phyloP scores from a whole-genome alignment of 108 stramenopile genomes.

The Cylindrotheca fusiformis region DNA sequence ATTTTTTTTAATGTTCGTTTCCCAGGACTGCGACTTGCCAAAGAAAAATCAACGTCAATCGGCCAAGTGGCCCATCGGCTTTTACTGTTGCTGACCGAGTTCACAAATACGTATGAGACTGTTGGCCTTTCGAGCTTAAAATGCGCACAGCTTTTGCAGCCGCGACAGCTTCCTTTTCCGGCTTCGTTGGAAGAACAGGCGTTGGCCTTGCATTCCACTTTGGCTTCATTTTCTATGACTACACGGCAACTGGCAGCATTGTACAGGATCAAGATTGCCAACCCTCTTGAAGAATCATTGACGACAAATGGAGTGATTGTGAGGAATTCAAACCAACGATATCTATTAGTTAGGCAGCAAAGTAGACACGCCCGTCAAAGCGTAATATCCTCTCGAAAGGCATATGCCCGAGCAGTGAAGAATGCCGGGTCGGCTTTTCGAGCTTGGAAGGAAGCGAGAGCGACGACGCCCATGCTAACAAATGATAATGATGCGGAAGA shows the following conservation, averaged over 20 bases:
- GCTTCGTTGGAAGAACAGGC: constrained; percentile 11
- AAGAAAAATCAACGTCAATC: constrained; percentile 11
- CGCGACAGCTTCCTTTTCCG: constrained; percentile 4
- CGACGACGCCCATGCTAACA: not conserved
- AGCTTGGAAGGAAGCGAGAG: constrained; percentile 17
- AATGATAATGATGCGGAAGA: not conserved
- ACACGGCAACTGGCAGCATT: not conserved
- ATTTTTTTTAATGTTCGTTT: not conserved
- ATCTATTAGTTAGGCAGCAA: constrained; percentile 1
- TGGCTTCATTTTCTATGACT: not conserved
- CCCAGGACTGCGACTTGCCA: constrained; percentile 23
- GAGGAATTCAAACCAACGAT: not conserved
- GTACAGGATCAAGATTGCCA: not conserved
- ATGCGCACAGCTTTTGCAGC: constrained; percentile 5
- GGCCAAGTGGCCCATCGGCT: constrained; percentile 4
- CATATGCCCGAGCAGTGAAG: constrained; percentile 7
- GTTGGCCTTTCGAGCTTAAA: constrained; percentile 18
- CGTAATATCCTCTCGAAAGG: constrained; percentile 4
- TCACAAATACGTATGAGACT: constrained; percentile 16
- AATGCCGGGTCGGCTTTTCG: constrained; percentile 14
- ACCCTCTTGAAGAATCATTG: not conserved
- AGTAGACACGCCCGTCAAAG: constrained; percentile 13
- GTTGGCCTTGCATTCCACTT: not conserved
- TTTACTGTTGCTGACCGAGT: constrained; percentile 11
- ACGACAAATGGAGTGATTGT: not conserved